Percentiles rank a stretch among this genome's conserved stretches.
phyloP scores from a whole-genome alignment of 768 basidiomycete genomes.

The Mycena sanguinolenta region DNA sequence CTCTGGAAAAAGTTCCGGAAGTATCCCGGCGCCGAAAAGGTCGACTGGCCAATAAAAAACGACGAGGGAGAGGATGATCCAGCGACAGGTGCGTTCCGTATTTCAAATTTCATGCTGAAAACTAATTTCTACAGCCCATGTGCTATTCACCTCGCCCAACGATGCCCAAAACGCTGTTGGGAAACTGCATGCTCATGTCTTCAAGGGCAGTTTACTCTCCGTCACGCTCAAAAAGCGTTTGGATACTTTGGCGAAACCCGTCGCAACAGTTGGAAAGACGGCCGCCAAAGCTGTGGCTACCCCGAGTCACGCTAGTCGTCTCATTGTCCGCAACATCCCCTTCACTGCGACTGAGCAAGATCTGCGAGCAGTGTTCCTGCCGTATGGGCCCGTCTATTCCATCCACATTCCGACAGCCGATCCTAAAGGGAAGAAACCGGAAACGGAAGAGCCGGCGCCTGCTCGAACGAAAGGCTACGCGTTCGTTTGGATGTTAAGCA shows the following conservation, averaged over 20 bases:
- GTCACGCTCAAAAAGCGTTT: constrained; percentile 90
- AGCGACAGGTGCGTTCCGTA: constrained; percentile 58
- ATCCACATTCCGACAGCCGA: constrained; percentile 79
- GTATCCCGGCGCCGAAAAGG: constrained; percentile 78
- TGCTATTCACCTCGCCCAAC: constrained; percentile 77
- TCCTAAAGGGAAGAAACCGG: constrained; percentile 42
- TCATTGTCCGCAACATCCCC: constrained; percentile 93
- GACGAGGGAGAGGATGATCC: constrained; percentile 62
- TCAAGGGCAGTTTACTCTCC: constrained; percentile 89
- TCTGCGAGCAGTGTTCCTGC: constrained; percentile 87
- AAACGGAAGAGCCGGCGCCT: constrained; percentile 45
- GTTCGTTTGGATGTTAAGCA: constrained; percentile 93
- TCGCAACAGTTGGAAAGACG: constrained; percentile 44
- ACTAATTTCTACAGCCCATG: constrained; percentile 64
- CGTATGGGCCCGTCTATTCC: constrained; percentile 88
- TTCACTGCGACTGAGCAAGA: constrained; percentile 89
- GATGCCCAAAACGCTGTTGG: constrained; percentile 78
- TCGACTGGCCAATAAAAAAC: constrained; percentile 74
- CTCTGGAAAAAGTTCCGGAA: constrained; percentile 93
- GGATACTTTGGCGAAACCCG: constrained; percentile 71
- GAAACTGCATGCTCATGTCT: constrained; percentile 93
- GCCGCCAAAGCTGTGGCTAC: constrained; percentile 48
- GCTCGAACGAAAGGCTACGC: constrained; percentile 84
- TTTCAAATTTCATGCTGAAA: neutral
- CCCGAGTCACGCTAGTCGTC: constrained; percentile 80